These are phyloP conservation scores for Penicillium concentricum DNA, from an alignment of 2,329 filamentous ascomycete species.

Conservation along the genomic window DNA sequence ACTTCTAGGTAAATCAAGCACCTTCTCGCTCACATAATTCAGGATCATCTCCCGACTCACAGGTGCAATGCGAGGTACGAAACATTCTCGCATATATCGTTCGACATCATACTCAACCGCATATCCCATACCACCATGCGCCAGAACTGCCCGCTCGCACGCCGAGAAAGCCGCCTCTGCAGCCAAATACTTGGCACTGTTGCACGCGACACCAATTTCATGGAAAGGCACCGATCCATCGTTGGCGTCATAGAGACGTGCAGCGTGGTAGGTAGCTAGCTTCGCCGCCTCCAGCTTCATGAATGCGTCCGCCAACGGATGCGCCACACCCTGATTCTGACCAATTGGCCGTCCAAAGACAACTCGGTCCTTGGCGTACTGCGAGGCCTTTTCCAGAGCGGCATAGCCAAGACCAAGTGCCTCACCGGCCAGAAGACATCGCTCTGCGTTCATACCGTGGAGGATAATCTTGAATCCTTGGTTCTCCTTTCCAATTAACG, in stretches of 20 bases:
- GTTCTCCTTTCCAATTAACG: constrained; percentile 69
- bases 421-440: constrained; percentile 74
- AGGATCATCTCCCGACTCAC: constrained; percentile 54
- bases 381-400: constrained; percentile 60
- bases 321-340: constrained; percentile 59
- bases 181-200: constrained; percentile 67
- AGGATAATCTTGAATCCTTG: constrained; percentile 77
- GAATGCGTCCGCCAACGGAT: constrained; percentile 58
- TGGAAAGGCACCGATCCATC: constrained; percentile 55
- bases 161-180: constrained; percentile 62
- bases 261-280: constrained; percentile 61
- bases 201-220: constrained; percentile 63
- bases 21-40: constrained; percentile 48
- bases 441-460: constrained; percentile 77
- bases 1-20: constrained; percentile 43
- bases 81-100: constrained; percentile 58
- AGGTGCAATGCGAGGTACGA: constrained; percentile 60
- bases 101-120: constrained; percentile 64
- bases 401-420: constrained; percentile 78
- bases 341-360: constrained; percentile 61
- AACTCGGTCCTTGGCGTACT: constrained; percentile 64
- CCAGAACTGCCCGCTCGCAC: constrained; percentile 57
- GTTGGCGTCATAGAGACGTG: constrained; percentile 56
- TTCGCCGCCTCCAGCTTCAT: constrained; percentile 64
- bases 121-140: constrained; percentile 64